These are phyloP conservation scores for Aureococcus anophagefferens DNA, from an alignment of 108 stramenopile genomes.

Conservation along the genomic window DNA sequence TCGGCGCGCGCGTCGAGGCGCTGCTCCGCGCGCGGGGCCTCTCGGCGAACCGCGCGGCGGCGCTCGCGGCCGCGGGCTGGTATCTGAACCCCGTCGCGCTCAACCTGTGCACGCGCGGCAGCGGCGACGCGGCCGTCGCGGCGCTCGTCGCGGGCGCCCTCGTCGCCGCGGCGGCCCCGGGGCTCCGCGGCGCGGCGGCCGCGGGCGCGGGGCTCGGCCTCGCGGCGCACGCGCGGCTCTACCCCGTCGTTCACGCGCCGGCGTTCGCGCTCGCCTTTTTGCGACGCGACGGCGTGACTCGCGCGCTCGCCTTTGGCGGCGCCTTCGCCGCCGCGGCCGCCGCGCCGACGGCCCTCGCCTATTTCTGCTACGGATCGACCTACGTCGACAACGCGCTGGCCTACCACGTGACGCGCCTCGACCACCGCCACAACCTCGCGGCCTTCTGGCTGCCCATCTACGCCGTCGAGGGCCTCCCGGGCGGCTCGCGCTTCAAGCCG, in stretches of 20 bases:
- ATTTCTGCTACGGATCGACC: constrained; percentile 52
- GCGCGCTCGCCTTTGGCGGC: constrained; percentile 49
- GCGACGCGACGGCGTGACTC: constrained; percentile 5
- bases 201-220: constrained; percentile 69
- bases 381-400: constrained; percentile 75
- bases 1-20: not conserved
- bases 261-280: constrained; percentile 34
- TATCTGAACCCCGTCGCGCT: constrained; percentile 79
- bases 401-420: constrained; percentile 86
- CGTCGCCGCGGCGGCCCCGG: constrained; percentile 14
- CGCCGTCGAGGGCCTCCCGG: constrained; percentile 6
- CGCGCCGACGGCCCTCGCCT: constrained; percentile 47
- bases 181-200: constrained; percentile 25
- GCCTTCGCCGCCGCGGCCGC: constrained; percentile 47
- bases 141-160: constrained; percentile 60
- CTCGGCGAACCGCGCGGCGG: not conserved
- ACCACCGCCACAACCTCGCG: constrained; percentile 87
- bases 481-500: not conserved
- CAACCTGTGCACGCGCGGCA: constrained; percentile 85
- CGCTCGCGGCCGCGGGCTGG: constrained; percentile 36
- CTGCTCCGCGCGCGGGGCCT: not conserved
- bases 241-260: constrained; percentile 71
- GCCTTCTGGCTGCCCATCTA: constrained; percentile 83
- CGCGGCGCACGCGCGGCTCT: constrained; percentile 68
- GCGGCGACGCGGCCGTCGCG: constrained; percentile 69